These are phyloP conservation scores for Coemansia sp. DNA, from an alignment of 371 early-diverging fungal species.

Conservation along the genomic window DNA sequence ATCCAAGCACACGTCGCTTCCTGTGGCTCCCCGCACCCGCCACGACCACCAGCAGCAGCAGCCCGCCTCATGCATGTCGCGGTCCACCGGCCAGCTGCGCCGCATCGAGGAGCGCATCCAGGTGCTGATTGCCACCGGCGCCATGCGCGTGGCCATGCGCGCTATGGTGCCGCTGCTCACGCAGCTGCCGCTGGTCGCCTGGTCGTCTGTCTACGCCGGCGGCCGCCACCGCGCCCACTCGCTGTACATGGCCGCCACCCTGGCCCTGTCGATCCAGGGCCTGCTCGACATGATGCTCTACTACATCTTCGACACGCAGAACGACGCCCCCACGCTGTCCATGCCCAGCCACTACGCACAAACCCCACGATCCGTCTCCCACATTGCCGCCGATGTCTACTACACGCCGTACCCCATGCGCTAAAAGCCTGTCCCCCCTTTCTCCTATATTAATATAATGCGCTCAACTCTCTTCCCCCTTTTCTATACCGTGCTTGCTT, in stretches of 20 bases:
- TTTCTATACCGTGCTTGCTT: background rate
- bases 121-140: constrained; percentile 35
- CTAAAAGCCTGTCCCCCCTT: background rate
- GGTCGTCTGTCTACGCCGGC: constrained; percentile 31
- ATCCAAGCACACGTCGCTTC: background rate
- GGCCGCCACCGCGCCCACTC: background rate
- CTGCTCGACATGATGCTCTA: constrained; percentile 39
- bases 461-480: background rate
- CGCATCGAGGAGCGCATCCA: constrained; percentile 41
- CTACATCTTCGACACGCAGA: constrained; percentile 41
- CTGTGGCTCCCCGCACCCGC: background rate
- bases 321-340: constrained; percentile 23
- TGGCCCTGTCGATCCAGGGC: constrained; percentile 37
- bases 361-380: too few relatives aligned
- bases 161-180: constrained; percentile 42
- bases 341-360: too few relatives aligned
- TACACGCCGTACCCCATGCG: too few relatives aligned
- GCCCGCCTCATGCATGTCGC: background rate
- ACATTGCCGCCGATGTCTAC: too few relatives aligned
- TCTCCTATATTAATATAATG: background rate
- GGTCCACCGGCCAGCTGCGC: constrained; percentile 29
- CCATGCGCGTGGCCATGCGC: constrained; percentile 33
- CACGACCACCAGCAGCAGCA: background rate
- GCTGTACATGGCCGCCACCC: constrained; percentile 21
- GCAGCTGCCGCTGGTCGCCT: constrained; percentile 36